These are phyloP conservation scores for Boeremia exigua DNA, from an alignment of 2,329 filamentous ascomycete genomes.

Conservation along the genomic window DNA sequence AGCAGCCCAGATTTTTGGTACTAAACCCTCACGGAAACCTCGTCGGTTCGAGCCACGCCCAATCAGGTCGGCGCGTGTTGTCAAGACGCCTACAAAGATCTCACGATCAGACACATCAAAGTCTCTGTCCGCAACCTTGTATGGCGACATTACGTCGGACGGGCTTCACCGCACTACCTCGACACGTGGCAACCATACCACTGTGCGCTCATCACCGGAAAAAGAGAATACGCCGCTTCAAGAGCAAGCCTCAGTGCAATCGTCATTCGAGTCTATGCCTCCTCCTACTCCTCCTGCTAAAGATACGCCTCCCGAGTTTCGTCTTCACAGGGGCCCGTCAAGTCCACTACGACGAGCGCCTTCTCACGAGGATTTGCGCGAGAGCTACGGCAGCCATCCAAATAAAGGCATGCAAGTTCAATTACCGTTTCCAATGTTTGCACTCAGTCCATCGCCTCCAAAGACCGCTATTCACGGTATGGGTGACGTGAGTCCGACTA, in stretches of 20 bases:
- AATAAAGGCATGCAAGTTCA: slow-evolving; percentile 16
- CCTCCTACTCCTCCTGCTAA: slow-evolving; percentile 54
- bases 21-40: slow-evolving; percentile 23
- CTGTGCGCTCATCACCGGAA: slow-evolving; percentile 16
- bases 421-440: slow-evolving; percentile 24
- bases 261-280: slow-evolving; percentile 18
- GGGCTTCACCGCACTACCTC: background rate
- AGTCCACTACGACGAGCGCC: slow-evolving; percentile 29
- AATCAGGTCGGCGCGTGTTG: slow-evolving; percentile 20
- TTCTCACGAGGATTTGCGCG: slow-evolving; percentile 22
- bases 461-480: slow-evolving; percentile 16
- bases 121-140: slow-evolving; percentile 31
- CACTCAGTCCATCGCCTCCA: slow-evolving; percentile 19
- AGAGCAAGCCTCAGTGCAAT: slow-evolving; percentile 1
- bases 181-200: background rate
- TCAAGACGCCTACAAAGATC: slow-evolving; percentile 21
- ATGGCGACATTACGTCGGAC: slow-evolving; percentile 17
- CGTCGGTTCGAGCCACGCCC: slow-evolving; percentile 20
- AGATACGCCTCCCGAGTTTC: slow-evolving; percentile 49
- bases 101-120: slow-evolving; percentile 34
- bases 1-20: slow-evolving; percentile 46
- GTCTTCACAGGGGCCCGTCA: slow-evolving; percentile 4
- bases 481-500: slow-evolving; percentile 30
- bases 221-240: slow-evolving; percentile 14
- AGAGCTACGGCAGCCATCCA: slow-evolving; percentile 17